Evolutionary conservation across 2,329 filamentous ascomycete species (phyloP).

Genomic region (Diaporthe vaccinii): DNA sequence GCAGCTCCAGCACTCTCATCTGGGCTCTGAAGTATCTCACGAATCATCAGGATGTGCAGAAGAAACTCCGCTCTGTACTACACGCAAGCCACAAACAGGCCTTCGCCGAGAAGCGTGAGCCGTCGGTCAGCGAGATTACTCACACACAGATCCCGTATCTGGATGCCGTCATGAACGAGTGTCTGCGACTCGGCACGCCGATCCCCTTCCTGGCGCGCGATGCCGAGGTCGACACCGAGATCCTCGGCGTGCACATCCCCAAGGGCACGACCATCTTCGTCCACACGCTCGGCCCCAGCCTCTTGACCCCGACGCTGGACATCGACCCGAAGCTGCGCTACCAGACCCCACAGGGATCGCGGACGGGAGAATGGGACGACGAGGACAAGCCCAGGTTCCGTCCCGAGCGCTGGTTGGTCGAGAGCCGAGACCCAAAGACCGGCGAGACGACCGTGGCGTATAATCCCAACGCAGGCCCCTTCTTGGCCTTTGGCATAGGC

Average conservation of each 20-base stretch:
- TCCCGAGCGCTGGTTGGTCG: constrained; percentile 18
- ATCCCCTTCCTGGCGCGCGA: constrained; percentile 28
- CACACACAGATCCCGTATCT: constrained; percentile 12
- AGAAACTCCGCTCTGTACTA: constrained; percentile 4
- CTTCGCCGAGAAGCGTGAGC: background rate
- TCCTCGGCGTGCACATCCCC: constrained; percentile 12
- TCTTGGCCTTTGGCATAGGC: constrained; percentile 9
- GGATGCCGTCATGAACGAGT: constrained; percentile 20
- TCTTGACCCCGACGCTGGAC: background rate
- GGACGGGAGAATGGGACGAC: background rate
- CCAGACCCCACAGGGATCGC: constrained; percentile 1
- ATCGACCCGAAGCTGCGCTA: background rate
- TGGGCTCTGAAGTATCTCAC: constrained; percentile 27
- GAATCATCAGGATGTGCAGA: constrained; percentile 6
- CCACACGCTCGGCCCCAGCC: constrained; percentile 14
- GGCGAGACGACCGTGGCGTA: background rate
- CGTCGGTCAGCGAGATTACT: constrained; percentile 3
- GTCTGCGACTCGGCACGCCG: constrained; percentile 10
- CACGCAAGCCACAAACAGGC: background rate
- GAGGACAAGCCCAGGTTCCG: constrained; percentile 13
- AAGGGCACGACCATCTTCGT: constrained; percentile 8
- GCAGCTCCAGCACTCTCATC: constrained; percentile 15
- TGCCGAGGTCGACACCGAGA: constrained; percentile 18
- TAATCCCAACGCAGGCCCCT: constrained; percentile 21
- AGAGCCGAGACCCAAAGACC: background rate